Conservation (phyloP, 768 basidiomycete species). For the Calocybe indica region DNA sequence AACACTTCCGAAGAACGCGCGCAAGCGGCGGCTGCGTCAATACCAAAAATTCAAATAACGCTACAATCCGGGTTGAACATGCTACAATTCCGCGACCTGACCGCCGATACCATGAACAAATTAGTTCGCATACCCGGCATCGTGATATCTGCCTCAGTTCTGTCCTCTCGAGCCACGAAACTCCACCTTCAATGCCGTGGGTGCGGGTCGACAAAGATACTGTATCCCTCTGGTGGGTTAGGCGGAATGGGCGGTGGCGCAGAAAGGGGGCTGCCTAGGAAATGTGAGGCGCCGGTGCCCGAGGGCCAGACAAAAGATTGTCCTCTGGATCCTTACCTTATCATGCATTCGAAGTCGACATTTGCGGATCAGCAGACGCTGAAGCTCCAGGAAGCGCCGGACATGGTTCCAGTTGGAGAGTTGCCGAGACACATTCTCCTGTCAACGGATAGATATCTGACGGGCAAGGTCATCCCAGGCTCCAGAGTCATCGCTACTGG, state of each 20-base stretch:
- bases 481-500: conserved; percentile 94
- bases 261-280: conserved; percentile 79
- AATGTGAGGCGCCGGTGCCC: conserved; percentile 75
- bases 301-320: conserved; percentile 93
- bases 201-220: conserved; percentile 73
- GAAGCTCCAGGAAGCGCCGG: conserved; percentile 97
- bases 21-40: conserved; percentile 33
- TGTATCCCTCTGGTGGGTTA: conserved; percentile 72
- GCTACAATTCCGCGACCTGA: conserved; percentile 89
- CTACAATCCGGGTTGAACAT: conserved; percentile 89
- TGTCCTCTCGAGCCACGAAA: conserved; percentile 89
- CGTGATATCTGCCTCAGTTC: conserved; percentile 92
- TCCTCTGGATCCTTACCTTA: conserved; percentile 92
- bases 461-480: conserved; percentile 91
- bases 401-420: conserved; percentile 99
- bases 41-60: conserved; percentile 76
- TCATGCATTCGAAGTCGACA: conserved; percentile 88
- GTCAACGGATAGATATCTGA: conserved; percentile 85
- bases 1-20: conserved; percentile 37
- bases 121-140: conserved; percentile 97
- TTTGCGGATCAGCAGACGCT: conserved; percentile 96
- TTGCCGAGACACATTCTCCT: conserved; percentile 92
- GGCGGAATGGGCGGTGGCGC: conserved; percentile 87
- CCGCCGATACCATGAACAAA: conserved; percentile 91
- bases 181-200: conserved; percentile 90